Base-by-base conservation (phyloP, 2,329 filamentous ascomycete genomes). In the Aspergillus fischeri region DNA sequence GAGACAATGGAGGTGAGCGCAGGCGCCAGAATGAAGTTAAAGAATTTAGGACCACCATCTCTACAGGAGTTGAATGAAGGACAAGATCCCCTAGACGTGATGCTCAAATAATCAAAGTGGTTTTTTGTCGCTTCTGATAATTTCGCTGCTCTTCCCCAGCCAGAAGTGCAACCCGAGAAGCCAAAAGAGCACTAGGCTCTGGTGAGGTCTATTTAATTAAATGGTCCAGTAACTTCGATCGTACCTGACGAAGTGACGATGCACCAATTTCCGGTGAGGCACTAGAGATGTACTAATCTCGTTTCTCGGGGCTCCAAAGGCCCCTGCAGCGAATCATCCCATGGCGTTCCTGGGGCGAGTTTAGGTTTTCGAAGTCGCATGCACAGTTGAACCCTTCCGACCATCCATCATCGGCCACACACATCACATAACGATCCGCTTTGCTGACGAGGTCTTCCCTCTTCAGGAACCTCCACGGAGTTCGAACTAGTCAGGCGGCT, bases 1-100 rank as follows among this genome's bases (percentile, higher is more conserved):
- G 57, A 59, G 54, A 57, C 57, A 57, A 48, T 32, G 32, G 24
- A 25, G 25, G 54, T 54, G 42, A 41, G 38, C 42, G 53, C 24
- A 56, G 20, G 27, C 44, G 28, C 52, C 35, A 49, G 29, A 21
- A 28, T n/a, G 53, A 11, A 4, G 35, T 21, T 6, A 9, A 47
- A 24, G 35, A 53, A 32, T 49, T 45, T 14, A 17, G 32, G 5
- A 38, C 14, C 32, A 38, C 5, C 14, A 17, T 5, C 14, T 35
- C 14, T 14, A 5, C 32, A 38, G 32, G 32, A 38, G 32, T 38
- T 38, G 32, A 17, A 17, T 38, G 32, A 38, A 38, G 32, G 32
- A 38, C 32, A 17, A 38, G 32, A 14, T 38, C 6, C 14, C 32
- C 17, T 17, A 38, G 32, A 3, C 7, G 14, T 38, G 32, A 38